phyloP scores from a whole-genome alignment of 331 rosid species.

The Cydonia oblonga region DNA sequence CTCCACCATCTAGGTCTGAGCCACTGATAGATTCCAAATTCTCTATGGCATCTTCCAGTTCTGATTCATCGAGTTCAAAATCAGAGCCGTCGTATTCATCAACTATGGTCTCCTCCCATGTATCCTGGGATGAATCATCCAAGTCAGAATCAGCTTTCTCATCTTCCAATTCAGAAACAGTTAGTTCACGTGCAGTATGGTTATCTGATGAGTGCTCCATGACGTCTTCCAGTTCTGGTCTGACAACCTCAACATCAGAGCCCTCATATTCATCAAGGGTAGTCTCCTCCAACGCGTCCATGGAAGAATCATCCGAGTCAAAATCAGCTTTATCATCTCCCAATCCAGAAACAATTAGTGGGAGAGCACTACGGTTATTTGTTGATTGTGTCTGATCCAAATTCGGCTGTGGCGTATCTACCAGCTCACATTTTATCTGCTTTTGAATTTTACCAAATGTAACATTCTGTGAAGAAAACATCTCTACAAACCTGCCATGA shows the following conservation, averaged over 20 bases:
- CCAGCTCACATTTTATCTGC: conserved; percentile 60
- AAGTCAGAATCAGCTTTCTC: conserved; percentile 6
- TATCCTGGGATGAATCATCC: conserved; percentile 24
- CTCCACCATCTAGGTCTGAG: conserved; percentile 14
- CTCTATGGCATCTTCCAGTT: conserved; percentile 25
- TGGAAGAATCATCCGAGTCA: conserved; percentile 18
- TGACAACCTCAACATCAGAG: conserved; percentile 12
- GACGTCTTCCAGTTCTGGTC: conserved; percentile 20
- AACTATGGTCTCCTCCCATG: conserved; percentile 20
- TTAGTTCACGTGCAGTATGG: conserved; percentile 3
- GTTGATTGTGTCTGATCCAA: conserved; percentile 15
- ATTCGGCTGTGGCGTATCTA: conserved; percentile 21
- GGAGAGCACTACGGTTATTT: background rate
- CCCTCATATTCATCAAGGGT: conserved; percentile 26
- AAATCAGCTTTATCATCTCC: conserved; percentile 14
- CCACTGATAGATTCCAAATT: conserved; percentile 11
- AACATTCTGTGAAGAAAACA: conserved; percentile 42
- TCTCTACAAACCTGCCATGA: conserved; percentile 48
- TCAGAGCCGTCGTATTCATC: conserved; percentile 26
- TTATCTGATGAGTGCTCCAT: conserved; percentile 12
- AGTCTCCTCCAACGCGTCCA: conserved; percentile 19
- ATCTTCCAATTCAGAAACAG: conserved; percentile 15
- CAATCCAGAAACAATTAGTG: conserved; percentile 2
- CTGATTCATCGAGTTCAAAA: conserved; percentile 14
- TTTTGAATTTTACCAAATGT: conserved; percentile 71